These are phyloP conservation scores for Pyricularia sp. DNA, from an alignment of 2,329 filamentous ascomycete genomes.

Conservation along the genomic window DNA sequence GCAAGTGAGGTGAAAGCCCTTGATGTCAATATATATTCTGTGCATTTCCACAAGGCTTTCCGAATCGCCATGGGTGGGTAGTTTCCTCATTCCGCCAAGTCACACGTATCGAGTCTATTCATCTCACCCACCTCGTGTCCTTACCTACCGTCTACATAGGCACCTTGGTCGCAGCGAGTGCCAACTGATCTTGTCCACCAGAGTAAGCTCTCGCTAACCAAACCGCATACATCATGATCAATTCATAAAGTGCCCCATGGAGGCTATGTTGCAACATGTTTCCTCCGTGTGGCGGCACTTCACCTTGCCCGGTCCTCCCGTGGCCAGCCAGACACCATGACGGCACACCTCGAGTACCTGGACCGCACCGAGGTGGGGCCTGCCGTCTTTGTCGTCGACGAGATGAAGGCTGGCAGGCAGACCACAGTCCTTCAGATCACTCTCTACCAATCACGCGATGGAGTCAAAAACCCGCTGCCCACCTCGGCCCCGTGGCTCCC, in stretches of 20 bases:
- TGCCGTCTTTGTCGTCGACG: conserved; percentile 24
- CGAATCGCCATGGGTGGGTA: neutral
- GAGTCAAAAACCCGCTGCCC: conserved; percentile 14
- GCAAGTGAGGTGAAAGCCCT: neutral
- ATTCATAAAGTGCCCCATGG: conserved; percentile 25
- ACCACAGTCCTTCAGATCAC: conserved; percentile 28
- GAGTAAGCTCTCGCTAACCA: neutral
- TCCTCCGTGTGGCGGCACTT: conserved; percentile 21
- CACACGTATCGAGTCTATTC: neutral
- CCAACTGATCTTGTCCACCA: neutral
- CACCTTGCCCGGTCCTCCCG: conserved; percentile 17
- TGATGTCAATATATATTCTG: neutral
- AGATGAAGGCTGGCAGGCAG: conserved; percentile 26
- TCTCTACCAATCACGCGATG: conserved; percentile 21
- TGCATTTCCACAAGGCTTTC: neutral
- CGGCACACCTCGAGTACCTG: conserved; percentile 28
- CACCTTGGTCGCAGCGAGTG: neutral
- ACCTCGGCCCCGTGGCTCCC: conserved; percentile 22
- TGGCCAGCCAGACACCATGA: conserved; percentile 24
- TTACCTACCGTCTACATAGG: neutral
- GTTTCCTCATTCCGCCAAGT: neutral
- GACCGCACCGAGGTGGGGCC: conserved; percentile 23
- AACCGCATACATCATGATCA: neutral
- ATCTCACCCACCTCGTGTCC: neutral
- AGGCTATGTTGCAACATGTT: conserved; percentile 29